Conservation (phyloP, 2,329 filamentous ascomycete species). For the Ophiosphaerella korrae region DNA sequence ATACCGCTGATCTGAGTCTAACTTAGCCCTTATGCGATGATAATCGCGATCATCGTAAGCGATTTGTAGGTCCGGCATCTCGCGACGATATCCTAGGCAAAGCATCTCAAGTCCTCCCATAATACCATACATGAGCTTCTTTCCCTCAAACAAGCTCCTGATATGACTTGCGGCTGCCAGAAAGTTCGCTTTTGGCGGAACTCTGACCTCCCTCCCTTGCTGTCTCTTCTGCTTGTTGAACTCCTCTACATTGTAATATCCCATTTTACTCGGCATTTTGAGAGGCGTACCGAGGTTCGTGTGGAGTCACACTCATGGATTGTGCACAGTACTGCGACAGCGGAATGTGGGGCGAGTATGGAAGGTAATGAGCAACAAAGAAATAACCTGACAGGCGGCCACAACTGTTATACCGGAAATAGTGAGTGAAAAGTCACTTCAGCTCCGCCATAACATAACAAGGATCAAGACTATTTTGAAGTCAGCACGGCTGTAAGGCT, state of each 20-base stretch:
- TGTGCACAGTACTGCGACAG: background rate
- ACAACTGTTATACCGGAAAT: conserved; percentile 1
- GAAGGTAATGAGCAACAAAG: background rate
- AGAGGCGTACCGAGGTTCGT: background rate
- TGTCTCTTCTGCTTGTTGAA: conserved; percentile 28
- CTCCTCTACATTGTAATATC: conserved; percentile 32
- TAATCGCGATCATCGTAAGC: conserved; percentile 42
- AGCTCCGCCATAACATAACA: conserved; percentile 9
- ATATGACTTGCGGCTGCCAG: conserved; percentile 36
- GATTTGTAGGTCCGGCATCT: conserved; percentile 39
- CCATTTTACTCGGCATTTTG: conserved; percentile 25
- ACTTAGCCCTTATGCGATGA: conserved; percentile 31
- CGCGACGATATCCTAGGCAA: conserved; percentile 37
- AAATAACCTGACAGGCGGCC: background rate
- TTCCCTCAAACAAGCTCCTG: conserved; percentile 35
- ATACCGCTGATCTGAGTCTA: conserved; percentile 37
- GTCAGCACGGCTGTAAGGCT: conserved; percentile 9
- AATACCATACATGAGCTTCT: conserved; percentile 38
- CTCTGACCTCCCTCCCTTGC: conserved; percentile 17
- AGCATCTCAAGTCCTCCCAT: conserved; percentile 40
- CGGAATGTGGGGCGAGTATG: background rate
- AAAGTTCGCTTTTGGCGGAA: conserved; percentile 33
- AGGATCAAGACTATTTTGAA: conserved; percentile 6
- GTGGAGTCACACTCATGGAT: background rate
- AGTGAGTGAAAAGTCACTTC: conserved; percentile 1